Conservation (phyloP, 768 basidiomycete species). For the Lactifluus hygrophoroides region DNA sequence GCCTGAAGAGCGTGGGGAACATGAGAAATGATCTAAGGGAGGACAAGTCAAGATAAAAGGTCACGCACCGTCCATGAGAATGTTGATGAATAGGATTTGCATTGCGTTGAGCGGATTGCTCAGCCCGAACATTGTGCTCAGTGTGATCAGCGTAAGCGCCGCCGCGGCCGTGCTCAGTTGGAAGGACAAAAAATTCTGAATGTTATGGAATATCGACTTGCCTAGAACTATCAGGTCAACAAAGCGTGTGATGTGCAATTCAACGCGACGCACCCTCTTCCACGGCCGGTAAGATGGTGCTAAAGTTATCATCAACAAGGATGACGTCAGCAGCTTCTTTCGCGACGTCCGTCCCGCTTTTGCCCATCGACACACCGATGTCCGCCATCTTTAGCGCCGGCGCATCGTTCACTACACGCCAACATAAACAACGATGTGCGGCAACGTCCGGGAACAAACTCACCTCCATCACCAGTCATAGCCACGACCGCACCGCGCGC, state of each 20-base stretch:
- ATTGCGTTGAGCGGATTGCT: constrained; percentile 94
- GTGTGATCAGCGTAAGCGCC: constrained; percentile 87
- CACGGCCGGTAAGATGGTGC: constrained; percentile 86
- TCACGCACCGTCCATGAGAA: constrained; percentile 87
- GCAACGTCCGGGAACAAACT: constrained; percentile 23
- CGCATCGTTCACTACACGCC: constrained; percentile 74
- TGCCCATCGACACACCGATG: constrained; percentile 97
- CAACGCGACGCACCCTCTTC: constrained; percentile 60
- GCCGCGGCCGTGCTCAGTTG: constrained; percentile 97
- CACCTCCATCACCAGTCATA: constrained; percentile 96
- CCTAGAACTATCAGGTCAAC: constrained; percentile 34
- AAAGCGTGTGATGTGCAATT: neutral
- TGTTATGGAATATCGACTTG: constrained; percentile 98
- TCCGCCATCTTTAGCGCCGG: constrained; percentile 97
- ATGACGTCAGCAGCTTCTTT: constrained; percentile 98
- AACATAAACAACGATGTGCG: neutral
- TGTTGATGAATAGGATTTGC: constrained; percentile 99
- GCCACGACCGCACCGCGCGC: constrained; percentile 82
- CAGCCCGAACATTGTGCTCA: constrained; percentile 84
- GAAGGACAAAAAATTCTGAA: constrained; percentile 96
- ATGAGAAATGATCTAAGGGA: neutral
- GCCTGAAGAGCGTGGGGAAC: constrained; percentile 36
- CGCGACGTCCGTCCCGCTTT: constrained; percentile 96
- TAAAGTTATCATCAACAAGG: constrained; percentile 95
- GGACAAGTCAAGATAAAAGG: neutral